Evolutionary conservation across 345 rosid species (phyloP), one percentile per base, ranked within the genome.

Genomic region (thale cress (Arabidopsis thaliana)): DNA sequence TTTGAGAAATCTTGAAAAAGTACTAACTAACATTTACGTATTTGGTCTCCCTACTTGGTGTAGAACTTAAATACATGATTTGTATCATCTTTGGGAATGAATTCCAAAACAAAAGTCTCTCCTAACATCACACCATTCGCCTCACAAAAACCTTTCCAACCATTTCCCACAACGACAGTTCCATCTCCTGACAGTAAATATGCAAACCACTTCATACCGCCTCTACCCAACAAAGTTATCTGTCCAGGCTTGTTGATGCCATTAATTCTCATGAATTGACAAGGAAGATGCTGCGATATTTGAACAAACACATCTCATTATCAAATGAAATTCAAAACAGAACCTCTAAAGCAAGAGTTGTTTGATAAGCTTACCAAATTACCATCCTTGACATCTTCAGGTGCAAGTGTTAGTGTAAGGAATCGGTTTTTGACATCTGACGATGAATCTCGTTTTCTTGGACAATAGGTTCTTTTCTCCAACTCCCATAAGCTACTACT

Each of bases 81-180:
- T 36, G 72, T 20, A 48, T 37, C 66, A n/a, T 74, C 33, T 6
- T 16, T 3, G 11, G 20, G 13, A 53, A 73, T 6, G 14, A 65
- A 36, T 25, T 74, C 72, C 71, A 74, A 46, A 55, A 36, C 8
- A 49, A 56, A 74, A 65, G 65, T 55, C 12, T 53, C 72, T 55
- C 72, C 72, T 57, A 57, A 7, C 78, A 53, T 56, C 59, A 74
- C 64, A 11, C 78, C 78, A 65, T 74, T 65, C 5, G 77, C 77
- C 49, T 73, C 77, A 24, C 71, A 65, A 12, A 65, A 73, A 8
- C 64, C 77, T 64, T 65, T 53, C 77, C 71, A 73, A 33, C 64
- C 77, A 53, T 65, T 73, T 57, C 70, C 77, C 58, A 73, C 9
- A 33, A 36, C 57, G 0, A 73, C 28, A 0, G 56, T 64, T 65